Conservation (phyloP, 2,329 filamentous ascomycete species). For the Epichloe typhina region DNA sequence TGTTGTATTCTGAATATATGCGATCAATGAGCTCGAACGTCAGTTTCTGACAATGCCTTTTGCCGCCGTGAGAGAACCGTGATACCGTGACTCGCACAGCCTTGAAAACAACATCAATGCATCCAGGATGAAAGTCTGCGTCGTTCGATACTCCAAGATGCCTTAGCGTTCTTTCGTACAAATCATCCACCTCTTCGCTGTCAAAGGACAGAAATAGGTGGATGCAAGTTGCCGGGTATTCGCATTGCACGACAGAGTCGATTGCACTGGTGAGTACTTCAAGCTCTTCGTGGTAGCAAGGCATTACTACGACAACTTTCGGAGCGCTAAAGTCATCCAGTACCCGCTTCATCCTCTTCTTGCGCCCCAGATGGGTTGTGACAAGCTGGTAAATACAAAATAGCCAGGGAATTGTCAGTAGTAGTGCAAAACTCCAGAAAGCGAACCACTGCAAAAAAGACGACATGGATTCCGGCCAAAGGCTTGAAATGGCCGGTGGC, state of each 20-base stretch:
- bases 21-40: conserved; percentile 91
- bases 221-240: conserved; percentile 83
- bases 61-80: conserved; percentile 84
- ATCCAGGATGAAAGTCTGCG: conserved; percentile 68
- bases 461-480: conserved; percentile 61
- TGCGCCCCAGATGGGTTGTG: conserved; percentile 71
- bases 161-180: conserved; percentile 77
- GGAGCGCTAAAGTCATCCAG: conserved; percentile 77
- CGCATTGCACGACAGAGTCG: conserved; percentile 84
- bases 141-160: conserved; percentile 70
- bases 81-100: conserved; percentile 79
- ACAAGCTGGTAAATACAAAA: conserved; percentile 88
- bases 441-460: conserved; percentile 75
- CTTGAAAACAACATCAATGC: conserved; percentile 80
- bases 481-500: conserved; percentile 54
- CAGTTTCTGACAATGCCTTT: conserved; percentile 83
- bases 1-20: conserved; percentile 77
- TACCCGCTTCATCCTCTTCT: conserved; percentile 68
- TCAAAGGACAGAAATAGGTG: conserved; percentile 95
- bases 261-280: conserved; percentile 74
- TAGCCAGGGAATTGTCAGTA: conserved; percentile 81
- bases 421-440: conserved; percentile 80
- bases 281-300: conserved; percentile 85
- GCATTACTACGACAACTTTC: conserved; percentile 94
- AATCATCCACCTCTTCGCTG: conserved; percentile 74